A percentile compares a stretch with the other conserved stretches of the same genome.
These are phyloP conservation scores for Theileria parva DNA, from an alignment of 169 alveolate species.

Conservation along the genomic window DNA sequence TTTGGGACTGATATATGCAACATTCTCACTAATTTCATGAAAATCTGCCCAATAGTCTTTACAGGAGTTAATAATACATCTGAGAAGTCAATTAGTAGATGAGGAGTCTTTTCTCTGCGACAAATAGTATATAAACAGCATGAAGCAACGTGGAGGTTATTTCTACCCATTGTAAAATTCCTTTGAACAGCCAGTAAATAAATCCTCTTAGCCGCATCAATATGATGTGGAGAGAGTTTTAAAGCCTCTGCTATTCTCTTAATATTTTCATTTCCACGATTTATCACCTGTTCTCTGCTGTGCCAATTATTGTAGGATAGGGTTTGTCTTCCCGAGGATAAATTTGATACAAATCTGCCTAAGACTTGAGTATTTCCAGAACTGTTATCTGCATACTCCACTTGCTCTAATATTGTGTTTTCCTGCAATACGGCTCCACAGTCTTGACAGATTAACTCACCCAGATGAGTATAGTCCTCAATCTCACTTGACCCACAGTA, in stretches of 20 bases:
- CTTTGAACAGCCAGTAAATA: slow-evolving; percentile 91
- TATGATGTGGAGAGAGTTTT: slow-evolving; percentile 78
- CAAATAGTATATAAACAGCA: slow-evolving; percentile 93
- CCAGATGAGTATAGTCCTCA: slow-evolving; percentile 74
- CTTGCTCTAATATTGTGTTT: slow-evolving; percentile 80
- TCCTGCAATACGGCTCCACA: slow-evolving; percentile 87
- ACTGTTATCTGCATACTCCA: slow-evolving; percentile 79
- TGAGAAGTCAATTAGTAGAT: slow-evolving; percentile 91
- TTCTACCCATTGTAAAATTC: slow-evolving; percentile 92
- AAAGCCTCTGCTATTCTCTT: slow-evolving; percentile 85
- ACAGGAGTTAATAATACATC: slow-evolving; percentile 90
- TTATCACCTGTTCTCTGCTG: slow-evolving; percentile 78
- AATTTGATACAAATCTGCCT: slow-evolving; percentile 83
- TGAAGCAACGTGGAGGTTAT: slow-evolving; percentile 90
- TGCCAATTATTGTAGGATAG: slow-evolving; percentile 77
- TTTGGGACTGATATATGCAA: slow-evolving; percentile 88
- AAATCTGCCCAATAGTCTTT: slow-evolving; percentile 85
- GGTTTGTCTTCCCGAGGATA: slow-evolving; percentile 80
- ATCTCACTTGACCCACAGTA: slow-evolving; percentile 67
- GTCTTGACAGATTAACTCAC: slow-evolving; percentile 83
- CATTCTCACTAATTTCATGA: slow-evolving; percentile 87
- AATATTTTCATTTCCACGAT: slow-evolving; percentile 80
- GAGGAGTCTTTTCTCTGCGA: slow-evolving; percentile 91
- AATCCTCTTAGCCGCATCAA: slow-evolving; percentile 89
- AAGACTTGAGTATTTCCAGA: slow-evolving; percentile 80